A percentile compares a stretch with the other conserved stretches of the same genome.
These are phyloP conservation scores for Cadophora malorum DNA, from an alignment of 2,329 filamentous ascomycete species.

Conservation along the genomic window DNA sequence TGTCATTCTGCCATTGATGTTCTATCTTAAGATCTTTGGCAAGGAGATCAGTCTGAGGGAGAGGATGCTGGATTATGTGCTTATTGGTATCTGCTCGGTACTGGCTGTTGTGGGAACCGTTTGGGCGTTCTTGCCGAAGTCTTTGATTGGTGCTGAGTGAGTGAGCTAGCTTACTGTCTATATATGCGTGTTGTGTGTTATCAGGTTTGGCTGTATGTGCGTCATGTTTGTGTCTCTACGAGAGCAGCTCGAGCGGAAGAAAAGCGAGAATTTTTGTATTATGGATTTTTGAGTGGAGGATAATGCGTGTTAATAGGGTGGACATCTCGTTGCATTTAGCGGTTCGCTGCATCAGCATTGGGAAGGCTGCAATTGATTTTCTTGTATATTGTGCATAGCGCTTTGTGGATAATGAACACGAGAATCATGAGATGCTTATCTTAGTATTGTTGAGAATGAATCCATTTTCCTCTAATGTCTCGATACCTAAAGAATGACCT, in stretches of 20 bases:
- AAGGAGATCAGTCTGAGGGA: conserved; percentile 70
- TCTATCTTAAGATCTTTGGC: conserved; percentile 89
- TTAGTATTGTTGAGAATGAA: not conserved
- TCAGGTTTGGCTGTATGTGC: too few relatives aligned
- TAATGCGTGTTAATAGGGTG: not conserved
- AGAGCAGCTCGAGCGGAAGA: not conserved
- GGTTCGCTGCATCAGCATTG: conserved; percentile 7
- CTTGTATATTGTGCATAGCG: conserved; percentile 21
- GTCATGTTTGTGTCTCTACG: not conserved
- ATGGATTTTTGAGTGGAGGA: not conserved
- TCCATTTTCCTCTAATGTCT: too few relatives aligned
- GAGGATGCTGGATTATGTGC: conserved; percentile 67
- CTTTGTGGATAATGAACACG: not conserved
- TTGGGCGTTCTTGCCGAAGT: conserved; percentile 87
- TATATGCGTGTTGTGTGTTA: not conserved
- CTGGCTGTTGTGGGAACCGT: conserved; percentile 81
- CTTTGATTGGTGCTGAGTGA: conserved; percentile 65
- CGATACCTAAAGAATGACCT: not conserved
- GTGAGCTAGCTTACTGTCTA: conserved; percentile 31
- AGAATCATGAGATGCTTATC: not conserved
- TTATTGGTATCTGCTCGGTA: conserved; percentile 72
- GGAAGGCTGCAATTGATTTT: not conserved
- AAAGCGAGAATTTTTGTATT: not conserved
- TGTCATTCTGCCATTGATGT: conserved; percentile 85
- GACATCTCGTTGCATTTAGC: conserved; percentile 13